Percentiles rank a stretch among this genome's conserved stretches.
Conservation (phyloP, 129 eudicot genomes). For the Dittrichia graveolens region DNA sequence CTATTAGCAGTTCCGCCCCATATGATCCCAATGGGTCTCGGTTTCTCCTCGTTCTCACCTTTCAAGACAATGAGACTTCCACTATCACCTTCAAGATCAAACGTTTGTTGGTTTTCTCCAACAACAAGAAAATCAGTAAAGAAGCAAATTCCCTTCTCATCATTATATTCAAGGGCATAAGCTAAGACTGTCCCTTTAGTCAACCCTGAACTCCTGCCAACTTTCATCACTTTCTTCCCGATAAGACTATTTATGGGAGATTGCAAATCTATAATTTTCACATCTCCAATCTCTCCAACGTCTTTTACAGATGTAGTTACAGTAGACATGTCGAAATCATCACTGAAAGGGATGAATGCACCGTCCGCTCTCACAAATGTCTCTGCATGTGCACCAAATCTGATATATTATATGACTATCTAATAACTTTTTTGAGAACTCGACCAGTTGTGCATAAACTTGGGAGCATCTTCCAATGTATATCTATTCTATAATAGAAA, state of each 20-base stretch:
- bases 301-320: slow-evolving; percentile 90
- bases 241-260: slow-evolving; percentile 75
- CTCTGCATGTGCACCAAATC: slow-evolving; percentile 50
- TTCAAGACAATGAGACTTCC: slow-evolving; percentile 79
- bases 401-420: background rate
- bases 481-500: background rate
- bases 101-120: slow-evolving; percentile 92
- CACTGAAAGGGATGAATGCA: slow-evolving; percentile 93
- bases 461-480: background rate
- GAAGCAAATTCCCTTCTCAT: slow-evolving; percentile 93
- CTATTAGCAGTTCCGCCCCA: slow-evolving; percentile 99
- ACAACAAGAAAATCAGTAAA: slow-evolving; percentile 95
- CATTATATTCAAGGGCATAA: slow-evolving; percentile 94
- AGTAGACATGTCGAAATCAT: slow-evolving; percentile 85
- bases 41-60: slow-evolving; percentile 77
- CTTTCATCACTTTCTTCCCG: slow-evolving; percentile 93
- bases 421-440: background rate
- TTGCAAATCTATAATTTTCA: slow-evolving; percentile 74
- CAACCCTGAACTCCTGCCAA: slow-evolving; percentile 95
- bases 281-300: slow-evolving; percentile 87
- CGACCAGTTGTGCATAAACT: background rate
- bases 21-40: slow-evolving; percentile 87
- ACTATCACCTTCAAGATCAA: slow-evolving; percentile 97
- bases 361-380: slow-evolving; percentile 99
- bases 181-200: slow-evolving; percentile 88